Evolutionary conservation across 1,284 basidiomycete species (phyloP).

Genomic region (Mrakiaceae sp.): DNA sequence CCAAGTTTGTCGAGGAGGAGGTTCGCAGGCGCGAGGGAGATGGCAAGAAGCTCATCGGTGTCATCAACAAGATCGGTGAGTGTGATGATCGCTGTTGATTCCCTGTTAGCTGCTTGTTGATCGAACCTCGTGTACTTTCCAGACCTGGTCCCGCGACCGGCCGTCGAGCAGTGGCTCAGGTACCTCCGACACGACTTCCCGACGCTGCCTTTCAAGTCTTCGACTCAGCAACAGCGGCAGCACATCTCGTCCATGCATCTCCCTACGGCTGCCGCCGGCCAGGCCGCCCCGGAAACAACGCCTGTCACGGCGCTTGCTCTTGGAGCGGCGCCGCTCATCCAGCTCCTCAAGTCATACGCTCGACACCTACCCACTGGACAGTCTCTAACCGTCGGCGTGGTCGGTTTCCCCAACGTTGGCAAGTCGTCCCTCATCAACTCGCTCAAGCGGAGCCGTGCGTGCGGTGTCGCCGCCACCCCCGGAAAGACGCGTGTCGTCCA

Average conservation of each 20-base stretch:
- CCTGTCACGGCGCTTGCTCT: constrained; percentile 49
- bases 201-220: constrained; percentile 86
- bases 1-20: constrained; percentile 78
- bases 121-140: constrained; percentile 19
- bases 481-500: constrained; percentile 95
- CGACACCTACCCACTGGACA: constrained; percentile 48
- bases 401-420: constrained; percentile 95
- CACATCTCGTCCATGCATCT: constrained; percentile 52
- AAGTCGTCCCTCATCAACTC: constrained; percentile 95
- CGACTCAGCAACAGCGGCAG: constrained; percentile 63
- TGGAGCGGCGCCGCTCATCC: constrained; percentile 52
- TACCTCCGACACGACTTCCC: constrained; percentile 85
- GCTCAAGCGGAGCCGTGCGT: constrained; percentile 73
- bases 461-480: constrained; percentile 87
- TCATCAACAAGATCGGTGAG: constrained; percentile 85
- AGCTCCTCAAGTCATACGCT: constrained; percentile 84
- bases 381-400: constrained; percentile 84
- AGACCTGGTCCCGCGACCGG: constrained; percentile 83
- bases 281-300: constrained; percentile 38
- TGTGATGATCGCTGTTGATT: constrained; percentile 14
- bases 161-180: constrained; percentile 81
- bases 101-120: background rate
- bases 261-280: constrained; percentile 26
- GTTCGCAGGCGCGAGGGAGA: constrained; percentile 69
- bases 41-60: constrained; percentile 78